Base-by-base conservation (phyloP, 2,329 filamentous ascomycete genomes). In the Venturia effusa region DNA sequence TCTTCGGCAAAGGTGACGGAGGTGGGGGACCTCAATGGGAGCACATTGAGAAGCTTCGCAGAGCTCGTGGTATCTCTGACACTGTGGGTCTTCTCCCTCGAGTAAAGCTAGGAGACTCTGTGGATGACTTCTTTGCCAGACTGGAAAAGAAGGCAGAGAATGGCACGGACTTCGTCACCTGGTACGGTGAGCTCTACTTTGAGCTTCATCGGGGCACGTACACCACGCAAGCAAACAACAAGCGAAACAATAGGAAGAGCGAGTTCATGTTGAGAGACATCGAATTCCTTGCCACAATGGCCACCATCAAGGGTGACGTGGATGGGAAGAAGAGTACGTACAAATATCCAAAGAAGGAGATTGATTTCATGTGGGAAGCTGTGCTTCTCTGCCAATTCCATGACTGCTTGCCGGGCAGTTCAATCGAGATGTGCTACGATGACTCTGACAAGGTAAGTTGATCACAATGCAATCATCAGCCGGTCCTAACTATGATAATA, bases 171-270 rank as follows among this genome's bases (percentile, higher is more conserved):
- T 88, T 97, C 63, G 89, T 92, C 30, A 97, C 94, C 1, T 99
- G 94, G 94, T 96, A 96, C 73, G 94, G 94, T 51, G 94, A 99
- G 77, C 83, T 99, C 10, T 99, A 99, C 78, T 96, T 99, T 74
- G 94, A 99, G 76, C 83, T 99, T 60, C 94, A 99, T 74, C 89
- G 94, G 66, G 94, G 94, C 62, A 97, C 93, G 15, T 97, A 97
- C 77, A 99, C 94, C 3, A 97, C 93, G 0, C 93, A 97, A 74
- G 89, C 92, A 66, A 96, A 97, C 78, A 99, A 96, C 80, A 99
- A 99, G 79, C 85, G 86, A 69, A 93, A 95, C 79, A 99, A 97
- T 74, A 85, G 94, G 63, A 88, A 87, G 72, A 83, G 90, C 0
- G 94, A 99, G 76, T 85, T 89, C 62, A 76, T 96, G 77, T 81